These are phyloP conservation scores for Talaromyces amestolkiae DNA, from an alignment of 2,329 filamentous ascomycete genomes.

Conservation along the genomic window DNA sequence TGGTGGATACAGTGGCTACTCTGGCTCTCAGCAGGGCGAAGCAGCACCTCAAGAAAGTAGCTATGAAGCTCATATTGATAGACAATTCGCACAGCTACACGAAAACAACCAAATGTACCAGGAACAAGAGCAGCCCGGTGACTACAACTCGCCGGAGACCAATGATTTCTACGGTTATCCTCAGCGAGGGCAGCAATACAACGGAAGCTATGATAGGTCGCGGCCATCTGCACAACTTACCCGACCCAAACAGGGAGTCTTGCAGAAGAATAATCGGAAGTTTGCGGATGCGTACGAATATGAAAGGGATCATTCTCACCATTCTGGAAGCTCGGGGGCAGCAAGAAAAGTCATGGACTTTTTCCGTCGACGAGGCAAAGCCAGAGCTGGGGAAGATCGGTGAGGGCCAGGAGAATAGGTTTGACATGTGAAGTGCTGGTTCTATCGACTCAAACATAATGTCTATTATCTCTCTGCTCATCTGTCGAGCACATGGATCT, in stretches of 20 bases:
- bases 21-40: constrained; percentile 25
- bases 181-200: constrained; percentile 51
- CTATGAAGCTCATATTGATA: constrained; percentile 42
- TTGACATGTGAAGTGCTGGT: constrained; percentile 23
- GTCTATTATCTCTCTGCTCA: constrained; percentile 5
- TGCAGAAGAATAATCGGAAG: constrained; percentile 81
- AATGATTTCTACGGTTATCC: constrained; percentile 19
- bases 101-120: constrained; percentile 30
- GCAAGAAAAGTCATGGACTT: constrained; percentile 97
- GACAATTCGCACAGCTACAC: constrained; percentile 42
- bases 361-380: constrained; percentile 82
- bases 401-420: constrained; percentile 24
- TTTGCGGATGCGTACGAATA: constrained; percentile 87
- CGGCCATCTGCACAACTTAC: constrained; percentile 42
- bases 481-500: constrained; percentile 14
- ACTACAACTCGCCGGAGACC: constrained; percentile 36
- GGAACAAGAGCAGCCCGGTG: constrained; percentile 25
- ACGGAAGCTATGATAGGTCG: constrained; percentile 38
- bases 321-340: constrained; percentile 79
- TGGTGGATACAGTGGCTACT: constrained; percentile 36
- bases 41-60: constrained; percentile 31
- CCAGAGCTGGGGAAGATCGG: constrained; percentile 54
- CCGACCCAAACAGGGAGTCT: constrained; percentile 53
- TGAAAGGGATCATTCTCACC: constrained; percentile 58
- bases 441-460: constrained; percentile 4